Conservation (phyloP, 768 basidiomycete genomes). For the Lentinula guzmanii region DNA sequence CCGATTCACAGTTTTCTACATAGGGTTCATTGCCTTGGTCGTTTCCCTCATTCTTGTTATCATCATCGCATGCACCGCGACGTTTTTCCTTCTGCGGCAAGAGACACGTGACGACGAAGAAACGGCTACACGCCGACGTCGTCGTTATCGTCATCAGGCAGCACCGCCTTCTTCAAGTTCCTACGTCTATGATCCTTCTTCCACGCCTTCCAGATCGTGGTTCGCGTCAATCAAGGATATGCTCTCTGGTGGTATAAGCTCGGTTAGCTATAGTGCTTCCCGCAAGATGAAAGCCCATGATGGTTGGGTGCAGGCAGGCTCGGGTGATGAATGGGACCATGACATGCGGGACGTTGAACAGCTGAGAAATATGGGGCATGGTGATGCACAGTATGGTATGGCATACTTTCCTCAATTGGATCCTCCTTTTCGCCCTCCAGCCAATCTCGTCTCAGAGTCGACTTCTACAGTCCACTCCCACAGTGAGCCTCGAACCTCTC, state of each 20-base stretch:
- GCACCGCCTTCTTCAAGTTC: slow-evolving; percentile 12
- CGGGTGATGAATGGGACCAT: slow-evolving; percentile 41
- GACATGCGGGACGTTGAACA: slow-evolving; percentile 14
- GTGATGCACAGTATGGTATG: background rate
- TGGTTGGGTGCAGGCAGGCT: slow-evolving; percentile 49
- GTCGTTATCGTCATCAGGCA: slow-evolving; percentile 18
- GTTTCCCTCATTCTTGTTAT: slow-evolving; percentile 50
- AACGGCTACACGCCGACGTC: slow-evolving; percentile 8
- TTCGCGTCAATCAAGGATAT: background rate
- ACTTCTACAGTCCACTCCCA: slow-evolving; percentile 21
- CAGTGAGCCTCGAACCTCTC: slow-evolving; percentile 12
- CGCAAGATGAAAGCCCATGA: slow-evolving; percentile 17
- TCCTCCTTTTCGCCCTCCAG: slow-evolving; percentile 10
- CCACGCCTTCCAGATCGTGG: background rate
- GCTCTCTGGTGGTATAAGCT: background rate
- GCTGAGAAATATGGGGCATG: slow-evolving; percentile 1
- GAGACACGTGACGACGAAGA: slow-evolving; percentile 20
- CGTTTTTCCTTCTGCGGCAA: slow-evolving; percentile 51
- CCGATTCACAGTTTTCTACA: slow-evolving; percentile 2
- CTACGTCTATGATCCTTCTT: slow-evolving; percentile 1
- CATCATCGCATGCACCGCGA: slow-evolving; percentile 43
- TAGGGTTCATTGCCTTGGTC: slow-evolving; percentile 61
- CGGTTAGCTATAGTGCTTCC: slow-evolving; percentile 6
- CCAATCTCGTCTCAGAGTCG: slow-evolving; percentile 21
- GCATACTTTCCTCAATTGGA: background rate